A percentile compares a stretch with the other conserved stretches of the same genome.
Evolutionary conservation across 2,329 filamentous ascomycete genomes (phyloP).

Genomic region (Pseudocercospora musae): DNA sequence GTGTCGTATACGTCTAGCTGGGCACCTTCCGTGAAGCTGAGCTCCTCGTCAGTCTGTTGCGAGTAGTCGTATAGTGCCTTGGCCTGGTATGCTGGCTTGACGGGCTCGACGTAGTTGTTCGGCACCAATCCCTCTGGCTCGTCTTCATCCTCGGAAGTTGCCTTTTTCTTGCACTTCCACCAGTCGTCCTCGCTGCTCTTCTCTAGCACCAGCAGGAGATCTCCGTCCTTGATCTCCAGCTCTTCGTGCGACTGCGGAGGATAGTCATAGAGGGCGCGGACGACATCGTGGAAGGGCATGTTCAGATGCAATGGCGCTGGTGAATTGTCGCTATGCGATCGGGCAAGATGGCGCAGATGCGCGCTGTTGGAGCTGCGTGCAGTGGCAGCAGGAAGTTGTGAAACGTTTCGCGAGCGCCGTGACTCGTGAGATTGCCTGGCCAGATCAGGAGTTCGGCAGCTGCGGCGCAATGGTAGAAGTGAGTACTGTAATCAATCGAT

Average conservation of each 20-base stretch:
- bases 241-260: constrained; percentile 80
- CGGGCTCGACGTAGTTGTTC: constrained; percentile 92
- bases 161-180: constrained; percentile 97
- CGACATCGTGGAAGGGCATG: constrained; percentile 92
- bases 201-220: constrained; percentile 83
- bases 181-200: constrained; percentile 74
- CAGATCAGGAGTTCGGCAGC: background rate
- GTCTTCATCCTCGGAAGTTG: constrained; percentile 74
- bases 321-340: background rate
- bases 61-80: constrained; percentile 98
- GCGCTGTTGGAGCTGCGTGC: background rate
- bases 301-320: constrained; percentile 3
- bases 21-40: constrained; percentile 90
- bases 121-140: constrained; percentile 88
- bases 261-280: constrained; percentile 90
- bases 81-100: constrained; percentile 64
- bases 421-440: background rate
- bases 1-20: constrained; percentile 80
- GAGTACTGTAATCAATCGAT: too few species aligned
- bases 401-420: background rate
- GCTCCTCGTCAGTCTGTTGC: constrained; percentile 93
- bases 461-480: background rate
- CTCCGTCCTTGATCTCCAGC: constrained; percentile 78
- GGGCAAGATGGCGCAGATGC: background rate
- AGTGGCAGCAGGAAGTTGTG: background rate